Evolutionary conservation across 805 yeast species (phyloP).

Genomic region (Ogataea zsoltii): DNA sequence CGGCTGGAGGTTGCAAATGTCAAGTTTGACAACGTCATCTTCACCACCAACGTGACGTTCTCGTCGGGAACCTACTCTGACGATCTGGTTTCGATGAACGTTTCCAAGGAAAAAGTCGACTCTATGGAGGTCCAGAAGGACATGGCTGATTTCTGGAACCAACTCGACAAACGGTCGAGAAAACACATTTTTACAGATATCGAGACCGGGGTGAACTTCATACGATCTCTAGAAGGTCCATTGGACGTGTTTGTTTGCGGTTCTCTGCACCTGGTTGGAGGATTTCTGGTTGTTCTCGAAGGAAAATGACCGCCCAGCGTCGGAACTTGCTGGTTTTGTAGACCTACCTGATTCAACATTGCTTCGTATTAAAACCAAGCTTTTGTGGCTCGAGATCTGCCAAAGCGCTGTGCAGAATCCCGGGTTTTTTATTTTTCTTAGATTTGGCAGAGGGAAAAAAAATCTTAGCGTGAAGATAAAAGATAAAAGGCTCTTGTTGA

Average conservation of each 20-base stretch:
- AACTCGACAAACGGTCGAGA: constrained; percentile 44
- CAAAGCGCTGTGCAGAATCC: not conserved
- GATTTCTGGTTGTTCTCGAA: constrained; percentile 83
- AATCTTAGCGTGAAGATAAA: not conserved
- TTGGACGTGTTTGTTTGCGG: constrained; percentile 90
- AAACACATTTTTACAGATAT: constrained; percentile 66
- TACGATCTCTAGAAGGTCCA: constrained; percentile 47
- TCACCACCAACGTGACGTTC: constrained; percentile 93
- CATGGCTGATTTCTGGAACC: constrained; percentile 69
- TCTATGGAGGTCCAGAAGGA: constrained; percentile 77
- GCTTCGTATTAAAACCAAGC: not conserved
- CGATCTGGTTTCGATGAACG: constrained; percentile 85
- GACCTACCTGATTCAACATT: no score
- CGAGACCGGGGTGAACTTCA: constrained; percentile 65
- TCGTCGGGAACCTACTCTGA: constrained; percentile 73
- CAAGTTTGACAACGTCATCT: constrained; percentile 72
- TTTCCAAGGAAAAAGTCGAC: constrained; percentile 75
- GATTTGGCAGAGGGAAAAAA: not conserved
- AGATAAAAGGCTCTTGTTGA: not conserved
- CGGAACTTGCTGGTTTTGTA: not conserved
- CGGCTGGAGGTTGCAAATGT: constrained; percentile 39
- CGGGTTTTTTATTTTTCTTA: not conserved
- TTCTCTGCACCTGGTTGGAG: constrained; percentile 92
- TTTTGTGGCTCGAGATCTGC: not conserved
- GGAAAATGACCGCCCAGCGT: constrained; percentile 22